Base-by-base conservation (phyloP, 768 basidiomycete genomes). In the Crassisporium funariophilum region DNA sequence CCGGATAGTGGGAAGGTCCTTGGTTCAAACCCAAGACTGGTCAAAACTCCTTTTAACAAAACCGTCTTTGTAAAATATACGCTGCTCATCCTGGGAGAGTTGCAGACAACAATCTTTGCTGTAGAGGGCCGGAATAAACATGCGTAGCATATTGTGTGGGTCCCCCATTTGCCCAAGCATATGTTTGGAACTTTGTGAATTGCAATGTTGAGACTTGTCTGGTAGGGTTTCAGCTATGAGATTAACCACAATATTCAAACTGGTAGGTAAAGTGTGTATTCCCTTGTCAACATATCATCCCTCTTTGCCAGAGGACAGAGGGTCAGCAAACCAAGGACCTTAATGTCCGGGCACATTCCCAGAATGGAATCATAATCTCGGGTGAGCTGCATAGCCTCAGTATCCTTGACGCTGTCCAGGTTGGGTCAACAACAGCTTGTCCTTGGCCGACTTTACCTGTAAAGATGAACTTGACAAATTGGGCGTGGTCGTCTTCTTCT, bases 141-240 rank as follows among this genome's bases (percentile, higher is more conserved):
- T 45, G 17, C 60, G 52, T 2, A 69, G 29, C 15, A 52, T 24
- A 22, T 50, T 51, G 13, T 52, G 55, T n/a, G n/a, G 5, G 24
- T 15, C 0, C 41, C 55, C 44, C 58, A 67, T 9, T 44, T 54
- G 1, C 53, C 64, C 15, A 66, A 35, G 37, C 57, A 44, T 6
- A 67, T 41, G 46, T 69, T 69, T 1, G 64, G 66, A 2, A 69
- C 58, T 2, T 53, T 44, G 36, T 69, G 63, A 1, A 61, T 37
- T 0, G 55, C 48, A 9, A 56, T 46, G 7, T 35, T 31, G 2
- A 25, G 21, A 20, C n/a, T n/a, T 41, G 15, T 2, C 4, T 4
- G 10, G 10, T 23, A 36, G 5, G 4, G 15, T 17, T 22, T 21
- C 19, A 42, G 19, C 29, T 27, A 16, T 41, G 4, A 41, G 15